Base-by-base conservation (phyloP, 208 protist species). In the Angomonas ambiguus region DNA sequence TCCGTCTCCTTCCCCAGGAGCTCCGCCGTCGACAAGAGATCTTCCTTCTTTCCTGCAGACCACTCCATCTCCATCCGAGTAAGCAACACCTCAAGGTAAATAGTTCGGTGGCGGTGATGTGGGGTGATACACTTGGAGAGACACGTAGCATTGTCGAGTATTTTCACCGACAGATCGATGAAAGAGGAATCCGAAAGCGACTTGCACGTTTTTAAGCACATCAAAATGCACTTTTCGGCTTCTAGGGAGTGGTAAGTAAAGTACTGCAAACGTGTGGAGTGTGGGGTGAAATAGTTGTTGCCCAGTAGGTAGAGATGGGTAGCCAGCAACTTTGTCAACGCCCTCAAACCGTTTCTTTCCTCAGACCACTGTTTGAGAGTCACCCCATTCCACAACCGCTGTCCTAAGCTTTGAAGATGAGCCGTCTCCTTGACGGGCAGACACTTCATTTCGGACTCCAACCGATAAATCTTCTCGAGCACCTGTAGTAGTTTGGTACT, bases 201-300 rank as follows among this genome's bases (percentile, higher is more conserved):
- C 18, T 85, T 87, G 41, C 76, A 73, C 18, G 86, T 83, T 65
- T 92, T 92, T 5, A 94, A 67, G 49, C 85, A 94, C 77, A 94
- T 87, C 0, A 94, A 28, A 22, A 92, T 75, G 72, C 80, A 89
- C 45, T 86, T 80, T 53, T 92, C 85, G 0, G 75, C 73, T 20
- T 92, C 83, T 16, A 72, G 35, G 28, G 56, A 58, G 67, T 92
- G 88, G 42, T 77, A 62, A 0, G 61, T 65, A 53, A 92, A 72
- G 64, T 91, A 87, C 56, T 61, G 62, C 31, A 69, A 49, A 2
- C 57, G 67, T 33, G 87, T 74, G 20, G 74, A 62, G 0, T 28
- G 38, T 20, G 45, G 33, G 1, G 85, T 74, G 49, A 87, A 94
- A 27, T 78, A 70, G 56, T 80, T 76, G 61, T 88, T 82, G 5